Conservation (phyloP, 2,329 filamentous ascomycete species). For the Lomentospora prolificans region DNA sequence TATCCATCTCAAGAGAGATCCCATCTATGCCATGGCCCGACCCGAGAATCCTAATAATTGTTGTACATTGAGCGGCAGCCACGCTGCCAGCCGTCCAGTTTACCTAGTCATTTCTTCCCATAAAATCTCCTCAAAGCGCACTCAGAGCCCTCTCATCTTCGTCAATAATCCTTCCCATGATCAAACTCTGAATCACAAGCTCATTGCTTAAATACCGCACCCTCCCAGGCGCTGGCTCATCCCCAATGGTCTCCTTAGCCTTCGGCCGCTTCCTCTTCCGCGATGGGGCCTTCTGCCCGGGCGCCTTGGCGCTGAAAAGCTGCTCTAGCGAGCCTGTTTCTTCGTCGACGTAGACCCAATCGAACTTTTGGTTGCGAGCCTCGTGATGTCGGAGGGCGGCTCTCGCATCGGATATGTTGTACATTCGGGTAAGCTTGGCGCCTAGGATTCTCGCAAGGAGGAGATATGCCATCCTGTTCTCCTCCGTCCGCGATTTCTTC, state of each 20-base stretch:
- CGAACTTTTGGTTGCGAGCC: slow-evolving; percentile 35
- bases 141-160: slow-evolving; percentile 31
- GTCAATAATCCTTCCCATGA: slow-evolving; percentile 69
- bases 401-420: slow-evolving; percentile 56
- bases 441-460: slow-evolving; percentile 76
- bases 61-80: too few species aligned
- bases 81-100: too few species aligned
- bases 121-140: background rate
- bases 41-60: too few species aligned
- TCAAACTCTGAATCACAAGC: slow-evolving; percentile 84
- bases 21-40: too few species aligned
- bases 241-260: slow-evolving; percentile 10
- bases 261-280: slow-evolving; percentile 10
- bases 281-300: slow-evolving; percentile 13
- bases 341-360: slow-evolving; percentile 73
- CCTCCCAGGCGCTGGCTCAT: slow-evolving; percentile 31
- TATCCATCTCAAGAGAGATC: too few species aligned
- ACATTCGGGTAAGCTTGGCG: slow-evolving; percentile 57
- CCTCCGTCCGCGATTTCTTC: slow-evolving; percentile 49
- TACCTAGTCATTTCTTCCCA: too few species aligned
- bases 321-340: slow-evolving; percentile 41
- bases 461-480: slow-evolving; percentile 60
- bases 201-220: slow-evolving; percentile 71
- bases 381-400: slow-evolving; percentile 37
- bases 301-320: slow-evolving; percentile 29